phyloP scores from a whole-genome alignment of 768 basidiomycete genomes.

The Dictyophora rubrovolvata region DNA sequence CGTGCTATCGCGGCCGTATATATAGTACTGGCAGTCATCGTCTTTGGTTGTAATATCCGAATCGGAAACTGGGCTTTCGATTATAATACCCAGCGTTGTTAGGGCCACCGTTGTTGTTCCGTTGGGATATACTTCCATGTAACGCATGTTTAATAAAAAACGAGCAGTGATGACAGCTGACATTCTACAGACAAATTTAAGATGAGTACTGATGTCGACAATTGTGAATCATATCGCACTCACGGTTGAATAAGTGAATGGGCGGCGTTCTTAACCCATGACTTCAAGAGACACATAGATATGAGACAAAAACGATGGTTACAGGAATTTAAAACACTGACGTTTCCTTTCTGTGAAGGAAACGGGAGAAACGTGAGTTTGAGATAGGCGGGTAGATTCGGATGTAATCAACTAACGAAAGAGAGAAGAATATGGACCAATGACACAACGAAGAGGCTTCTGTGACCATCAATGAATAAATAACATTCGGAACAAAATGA shows the following conservation, averaged over 20 bases:
- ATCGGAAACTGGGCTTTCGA: neutral
- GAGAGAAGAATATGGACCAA: slow-evolving; percentile 2
- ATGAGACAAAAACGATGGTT: neutral
- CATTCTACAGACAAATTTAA: neutral
- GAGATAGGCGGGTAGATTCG: neutral
- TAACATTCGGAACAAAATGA: neutral
- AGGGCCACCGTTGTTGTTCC: slow-evolving; percentile 1
- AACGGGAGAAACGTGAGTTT: neutral
- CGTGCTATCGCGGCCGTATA: neutral
- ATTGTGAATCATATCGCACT: neutral
- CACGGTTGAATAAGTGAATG: slow-evolving; percentile 5
- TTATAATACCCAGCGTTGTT: neutral
- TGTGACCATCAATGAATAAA: neutral
- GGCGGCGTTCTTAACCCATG: neutral
- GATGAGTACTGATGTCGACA: neutral
- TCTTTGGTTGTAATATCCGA: neutral
- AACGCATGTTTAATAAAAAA: slow-evolving; percentile 5
- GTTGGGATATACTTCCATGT: slow-evolving; percentile 6
- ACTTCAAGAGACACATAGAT: neutral
- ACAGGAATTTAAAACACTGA: neutral
- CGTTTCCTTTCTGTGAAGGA: neutral
- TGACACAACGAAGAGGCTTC: neutral
- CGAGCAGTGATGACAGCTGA: slow-evolving; percentile 5
- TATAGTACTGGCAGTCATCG: neutral
- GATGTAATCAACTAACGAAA: neutral